Conservation (phyloP, 129 eudicot genomes). For the Flaveria bidentis region DNA sequence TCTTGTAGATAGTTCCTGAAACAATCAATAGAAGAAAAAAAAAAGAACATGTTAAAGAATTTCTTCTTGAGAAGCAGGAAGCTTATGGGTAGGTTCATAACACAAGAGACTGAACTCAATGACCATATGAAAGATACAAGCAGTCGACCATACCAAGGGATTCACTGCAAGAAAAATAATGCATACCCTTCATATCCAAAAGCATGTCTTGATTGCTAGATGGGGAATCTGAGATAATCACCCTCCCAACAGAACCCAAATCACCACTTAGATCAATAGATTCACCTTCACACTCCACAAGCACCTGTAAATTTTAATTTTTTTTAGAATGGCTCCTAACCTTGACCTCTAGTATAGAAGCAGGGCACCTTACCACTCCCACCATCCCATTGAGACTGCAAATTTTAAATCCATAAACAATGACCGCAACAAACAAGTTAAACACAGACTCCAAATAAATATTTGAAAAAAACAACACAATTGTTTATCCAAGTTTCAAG, state of each 20-base stretch:
- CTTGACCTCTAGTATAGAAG: too few species aligned
- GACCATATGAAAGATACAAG: slow-evolving; percentile 13
- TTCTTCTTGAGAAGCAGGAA: slow-evolving; percentile 2
- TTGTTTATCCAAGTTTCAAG: not conserved
- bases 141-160: not conserved
- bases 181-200: slow-evolving; percentile 87
- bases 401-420: slow-evolving; percentile 21
- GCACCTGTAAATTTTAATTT: slow-evolving; percentile 60
- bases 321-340: too few species aligned
- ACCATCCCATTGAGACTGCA: slow-evolving; percentile 36
- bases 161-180: not conserved
- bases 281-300: slow-evolving; percentile 97
- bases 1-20: slow-evolving; percentile 93
- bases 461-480: too few species aligned
- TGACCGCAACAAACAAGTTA: not conserved
- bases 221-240: slow-evolving; percentile 66
- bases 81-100: slow-evolving; percentile 16
- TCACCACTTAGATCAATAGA: slow-evolving; percentile 98
- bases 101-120: slow-evolving; percentile 17
- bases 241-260: slow-evolving; percentile 90
- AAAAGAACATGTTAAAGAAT: not conserved
- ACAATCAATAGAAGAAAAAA: slow-evolving; percentile 1
- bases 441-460: slow-evolving; percentile 9
- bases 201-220: slow-evolving; percentile 69
- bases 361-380: too few species aligned